Base-by-base conservation (phyloP, 2,329 filamentous ascomycete genomes). In the Esteya vermicola region DNA sequence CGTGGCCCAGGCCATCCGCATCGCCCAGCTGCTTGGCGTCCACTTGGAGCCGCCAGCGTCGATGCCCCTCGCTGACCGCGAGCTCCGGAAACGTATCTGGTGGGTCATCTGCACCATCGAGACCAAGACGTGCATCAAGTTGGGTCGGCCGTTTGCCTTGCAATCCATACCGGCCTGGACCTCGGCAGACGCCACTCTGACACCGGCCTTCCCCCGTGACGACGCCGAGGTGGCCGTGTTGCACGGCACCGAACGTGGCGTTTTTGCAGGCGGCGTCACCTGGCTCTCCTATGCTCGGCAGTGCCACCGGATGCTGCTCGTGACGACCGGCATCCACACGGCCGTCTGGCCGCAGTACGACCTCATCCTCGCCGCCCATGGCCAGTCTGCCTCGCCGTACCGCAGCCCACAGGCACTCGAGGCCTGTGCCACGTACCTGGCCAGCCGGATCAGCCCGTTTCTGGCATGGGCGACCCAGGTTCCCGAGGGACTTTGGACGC, bases 51-150 rank as follows among this genome's bases (percentile, higher is more conserved):
- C 67, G 1, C 52, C 59, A 1, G 41, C 45, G 9, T 45, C 51
- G 36, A 43, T 64, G 36, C 51, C 60, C 0, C 44, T 40, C 4
- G 37, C 43, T 0, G 51, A 64, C 36, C 47, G 57, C 16, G 67
- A 70, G 45, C 50, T 68, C 43, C 62, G 64, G 5, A 67, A 62
- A 45, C 57, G 68, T 1, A 43, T 73, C 12, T 75, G 70, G 69
- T 73, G 67, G 67, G 53, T 51, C 1, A 47, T 75, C 1, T 72
- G 62, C 48, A 53, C 56, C 1, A 50, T 70, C 14, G 70, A 74
- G 38, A 60, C 54, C 43, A 68, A 67, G 47, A 58, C 53, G 3
- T 57, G 56, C 43, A 61, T 64, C 54, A 65, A 68, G 42, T 55
- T 68, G 2, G 66, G 67, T 4, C 60, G 66, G 0, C 65, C 65